These are phyloP conservation scores for Saccharomycopsis guyanensis DNA, from an alignment of 805 yeast species.

Conservation along the genomic window DNA sequence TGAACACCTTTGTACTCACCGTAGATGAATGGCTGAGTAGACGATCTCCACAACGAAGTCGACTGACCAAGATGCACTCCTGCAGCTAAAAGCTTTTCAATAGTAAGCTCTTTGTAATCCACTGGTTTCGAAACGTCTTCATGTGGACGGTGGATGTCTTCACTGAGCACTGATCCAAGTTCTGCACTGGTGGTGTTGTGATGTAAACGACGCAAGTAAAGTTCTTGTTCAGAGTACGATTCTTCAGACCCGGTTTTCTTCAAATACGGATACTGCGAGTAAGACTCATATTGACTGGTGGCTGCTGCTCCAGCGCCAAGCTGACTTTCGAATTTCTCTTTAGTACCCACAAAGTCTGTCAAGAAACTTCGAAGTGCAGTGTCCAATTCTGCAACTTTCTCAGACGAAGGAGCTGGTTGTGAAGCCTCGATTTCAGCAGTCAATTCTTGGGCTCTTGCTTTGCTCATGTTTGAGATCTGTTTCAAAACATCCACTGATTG, in stretches of 20 bases:
- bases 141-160: slow-evolving; percentile 62
- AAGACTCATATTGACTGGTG: neutral
- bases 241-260: slow-evolving; percentile 50
- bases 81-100: slow-evolving; percentile 72
- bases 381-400: slow-evolving; percentile 10
- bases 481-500: neutral
- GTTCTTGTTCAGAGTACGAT: slow-evolving; percentile 72
- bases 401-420: neutral
- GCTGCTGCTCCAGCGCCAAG: neutral
- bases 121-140: slow-evolving; percentile 56
- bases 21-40: slow-evolving; percentile 77
- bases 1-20: slow-evolving; percentile 90
- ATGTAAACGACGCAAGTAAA: slow-evolving; percentile 63
- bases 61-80: slow-evolving; percentile 95
- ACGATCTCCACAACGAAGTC: slow-evolving; percentile 66
- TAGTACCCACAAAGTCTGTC: slow-evolving; percentile 15
- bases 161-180: slow-evolving; percentile 54
- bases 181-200: slow-evolving; percentile 47
- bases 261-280: slow-evolving; percentile 48
- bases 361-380: slow-evolving; percentile 12
- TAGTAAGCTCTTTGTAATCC: slow-evolving; percentile 47
- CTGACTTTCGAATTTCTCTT: slow-evolving; percentile 11
- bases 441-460: neutral
- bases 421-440: too few species aligned
- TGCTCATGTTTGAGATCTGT: neutral